Base-by-base conservation (phyloP, 176 grass and related monocot genomes). In the Eragrostis nindensis region DNA sequence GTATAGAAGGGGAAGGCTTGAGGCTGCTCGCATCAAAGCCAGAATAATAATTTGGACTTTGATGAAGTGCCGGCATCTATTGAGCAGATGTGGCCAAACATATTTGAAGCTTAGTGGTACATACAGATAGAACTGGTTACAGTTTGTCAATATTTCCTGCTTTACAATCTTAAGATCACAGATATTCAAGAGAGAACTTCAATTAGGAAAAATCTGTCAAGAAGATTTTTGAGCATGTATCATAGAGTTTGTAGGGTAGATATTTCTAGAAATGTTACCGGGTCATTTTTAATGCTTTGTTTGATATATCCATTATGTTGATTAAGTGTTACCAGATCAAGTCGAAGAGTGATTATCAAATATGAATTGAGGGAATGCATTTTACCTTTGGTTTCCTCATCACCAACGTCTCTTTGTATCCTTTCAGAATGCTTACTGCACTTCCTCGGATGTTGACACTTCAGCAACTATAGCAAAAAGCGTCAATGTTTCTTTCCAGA, bases 71-170 rank as follows among this genome's bases (percentile, higher is more conserved):
- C 47, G 63, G 41, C 14, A 44, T 32, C 65, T 59, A 89, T 73
- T 21, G 57, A 74, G 43, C 32, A 60, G 62, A 84, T 88, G 53
- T 77, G 48, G 18, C 7, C 42, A 72, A 54, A 36, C 67, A 68
- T 85, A 81, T 78, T 78, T 78, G 73, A 13, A 60, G 18, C 49
- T 43, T 82, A 82, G 78, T 78, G 83, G 83, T 89, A 89, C 81
- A 91, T 84, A 91, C 82, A 68, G 66, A 82, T 85, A 88, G 75
- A 87, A 78, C 76, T 79, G 78, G 89, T 76, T 44, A 46, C 69
- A 68, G 68, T 57, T 82, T 90, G 83, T 74, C 79, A 74, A 62
- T 86, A 90, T 52, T 68, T 55, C 15, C 73, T 62, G 50, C 79
- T 73, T 73, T 74, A 80, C 18, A 45, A 78, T 55, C 66, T 48